A percentile compares a stretch with the other conserved stretches of the same genome.
Evolutionary conservation across 192 early-diverging fungal genomes (phyloP).

Genomic region (Phlyctochytrium planicorne): DNA sequence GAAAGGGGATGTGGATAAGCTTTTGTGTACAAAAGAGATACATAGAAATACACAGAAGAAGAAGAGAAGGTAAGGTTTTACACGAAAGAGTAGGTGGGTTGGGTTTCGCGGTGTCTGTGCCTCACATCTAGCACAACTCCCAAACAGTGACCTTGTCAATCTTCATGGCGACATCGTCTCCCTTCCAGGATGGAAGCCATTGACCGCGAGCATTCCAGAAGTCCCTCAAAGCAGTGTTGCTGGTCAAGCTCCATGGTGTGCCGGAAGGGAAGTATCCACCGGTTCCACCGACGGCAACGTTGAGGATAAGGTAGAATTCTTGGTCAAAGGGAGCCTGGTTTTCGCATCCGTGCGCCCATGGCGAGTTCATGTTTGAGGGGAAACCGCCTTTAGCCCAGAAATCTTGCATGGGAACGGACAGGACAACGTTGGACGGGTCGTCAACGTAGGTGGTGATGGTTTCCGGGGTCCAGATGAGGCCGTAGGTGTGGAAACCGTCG

Average conservation of each 20-base stretch:
- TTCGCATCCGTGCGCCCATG: conserved; percentile 46
- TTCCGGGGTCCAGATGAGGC: conserved; percentile 52
- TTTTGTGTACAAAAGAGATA: too few relatives aligned
- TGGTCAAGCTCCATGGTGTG: conserved; percentile 54
- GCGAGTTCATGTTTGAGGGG: conserved; percentile 45
- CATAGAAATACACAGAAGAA: too few relatives aligned
- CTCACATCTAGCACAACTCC: conserved; percentile 40
- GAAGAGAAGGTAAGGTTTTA: too few relatives aligned
- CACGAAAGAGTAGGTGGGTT: too few relatives aligned
- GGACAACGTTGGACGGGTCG: conserved; percentile 37
- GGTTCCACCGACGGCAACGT: conserved; percentile 61
- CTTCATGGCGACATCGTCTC: conserved; percentile 29
- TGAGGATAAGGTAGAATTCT: conserved; percentile 50
- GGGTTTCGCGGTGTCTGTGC: too few relatives aligned
- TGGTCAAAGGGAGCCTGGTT: conserved; percentile 64
- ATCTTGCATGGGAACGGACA: conserved; percentile 52
- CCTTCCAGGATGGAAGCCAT: conserved; percentile 58
- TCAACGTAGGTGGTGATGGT: conserved; percentile 60
- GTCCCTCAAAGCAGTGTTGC: conserved; percentile 43
- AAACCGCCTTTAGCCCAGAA: conserved; percentile 55
- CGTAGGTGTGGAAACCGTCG: conserved; percentile 54
- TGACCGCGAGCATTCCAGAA: conserved; percentile 50
- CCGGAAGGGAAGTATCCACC: conserved; percentile 58
- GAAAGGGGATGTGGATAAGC: too few relatives aligned
- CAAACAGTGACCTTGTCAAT: conserved; percentile 37